Base-by-base conservation (phyloP, 352 stramenopile genomes). In the Phytopythium aichiense region DNA sequence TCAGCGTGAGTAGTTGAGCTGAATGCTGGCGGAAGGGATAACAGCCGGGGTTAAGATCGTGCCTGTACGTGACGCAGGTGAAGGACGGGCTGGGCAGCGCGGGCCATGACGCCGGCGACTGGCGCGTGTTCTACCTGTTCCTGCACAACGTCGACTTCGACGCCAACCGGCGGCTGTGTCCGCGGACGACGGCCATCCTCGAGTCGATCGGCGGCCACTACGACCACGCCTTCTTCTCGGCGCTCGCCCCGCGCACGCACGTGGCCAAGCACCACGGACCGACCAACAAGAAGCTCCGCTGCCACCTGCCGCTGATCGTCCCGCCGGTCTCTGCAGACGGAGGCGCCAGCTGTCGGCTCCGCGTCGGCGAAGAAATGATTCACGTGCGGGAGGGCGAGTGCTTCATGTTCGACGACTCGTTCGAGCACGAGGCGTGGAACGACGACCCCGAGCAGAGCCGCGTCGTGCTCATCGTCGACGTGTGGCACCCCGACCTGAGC, bases 401-500 rank as follows among this genome's bases (percentile, higher is more conserved):
- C n/a, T 81, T 99, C 33, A 67, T 99, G 6, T 98, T 99, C 63
- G 97, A 99, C 73, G 97, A 99, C 79, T 97, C 88, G 28, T 99
- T 98, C 72, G 92, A 99, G 74, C 97, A 99, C 74, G 91, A 99
- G 74, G 96, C 98, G 6, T 99, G 96, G 96, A 99, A 99, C 74
- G 78, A 91, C 57, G 77, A 94, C 54, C 57, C 89, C 23, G 87
- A 73, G 1, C 77, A 82, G 37, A 79, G 75, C 48, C 81, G 97
- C 9, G 94, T 99, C 18, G 73, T 98, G 43, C 74, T 98, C 11
- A 90, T 98, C 64, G 72, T 98, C 13, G 95, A 98, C 74, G 74
- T 98, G 35, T 99, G 94, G 95, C 96, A 99, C 75, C 96, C 95
- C 1, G 94, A 98, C 66, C 63, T 99, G 15, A 88, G 68, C 33